These are phyloP conservation scores for Hapsidospora chrysogenum DNA, from an alignment of 495 filamentous ascomycete species.

Conservation along the genomic window DNA sequence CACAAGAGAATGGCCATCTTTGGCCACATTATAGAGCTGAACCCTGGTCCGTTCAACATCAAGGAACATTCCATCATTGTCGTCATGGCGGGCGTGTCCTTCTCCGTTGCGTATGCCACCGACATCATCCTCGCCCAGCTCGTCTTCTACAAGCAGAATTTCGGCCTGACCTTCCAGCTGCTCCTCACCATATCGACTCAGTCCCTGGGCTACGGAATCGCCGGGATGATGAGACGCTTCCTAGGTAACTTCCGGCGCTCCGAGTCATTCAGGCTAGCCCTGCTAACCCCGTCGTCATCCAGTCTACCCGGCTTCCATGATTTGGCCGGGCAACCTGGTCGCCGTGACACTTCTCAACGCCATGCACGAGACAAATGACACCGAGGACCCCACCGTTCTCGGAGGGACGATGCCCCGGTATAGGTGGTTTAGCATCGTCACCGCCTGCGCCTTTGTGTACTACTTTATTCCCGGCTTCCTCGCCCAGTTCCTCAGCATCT, in stretches of 20 bases:
- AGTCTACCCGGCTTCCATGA: slow-evolving; percentile 54
- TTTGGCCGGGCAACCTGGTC: slow-evolving; percentile 54
- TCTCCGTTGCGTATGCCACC: slow-evolving; percentile 50
- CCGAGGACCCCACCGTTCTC: slow-evolving; percentile 26
- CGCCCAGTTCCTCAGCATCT: slow-evolving; percentile 39
- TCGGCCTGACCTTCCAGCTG: slow-evolving; percentile 51
- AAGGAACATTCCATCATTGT: slow-evolving; percentile 68
- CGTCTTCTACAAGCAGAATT: slow-evolving; percentile 51
- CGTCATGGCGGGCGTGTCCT: slow-evolving; percentile 48
- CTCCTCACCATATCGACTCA: slow-evolving; percentile 55
- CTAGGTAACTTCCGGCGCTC: slow-evolving; percentile 15
- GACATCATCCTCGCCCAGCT: slow-evolving; percentile 50
- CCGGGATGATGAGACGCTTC: slow-evolving; percentile 41
- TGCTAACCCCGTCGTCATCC: slow-evolving; percentile 6
- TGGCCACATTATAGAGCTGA: slow-evolving; percentile 38
- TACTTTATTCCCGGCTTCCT: slow-evolving; percentile 46
- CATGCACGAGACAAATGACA: slow-evolving; percentile 43
- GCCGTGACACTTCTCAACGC: slow-evolving; percentile 50
- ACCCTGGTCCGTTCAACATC: slow-evolving; percentile 63
- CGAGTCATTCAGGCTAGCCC: neutral
- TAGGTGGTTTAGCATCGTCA: slow-evolving; percentile 38
- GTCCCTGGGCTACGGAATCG: slow-evolving; percentile 56
- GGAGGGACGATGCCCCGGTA: slow-evolving; percentile 41
- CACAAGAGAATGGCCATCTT: slow-evolving; percentile 33
- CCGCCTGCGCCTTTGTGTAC: slow-evolving; percentile 32